Percentiles rank a stretch among this genome's conserved stretches.
These are phyloP conservation scores for Emergomyces pasteurianus DNA, from an alignment of 2,329 filamentous ascomycete genomes.

Conservation along the genomic window DNA sequence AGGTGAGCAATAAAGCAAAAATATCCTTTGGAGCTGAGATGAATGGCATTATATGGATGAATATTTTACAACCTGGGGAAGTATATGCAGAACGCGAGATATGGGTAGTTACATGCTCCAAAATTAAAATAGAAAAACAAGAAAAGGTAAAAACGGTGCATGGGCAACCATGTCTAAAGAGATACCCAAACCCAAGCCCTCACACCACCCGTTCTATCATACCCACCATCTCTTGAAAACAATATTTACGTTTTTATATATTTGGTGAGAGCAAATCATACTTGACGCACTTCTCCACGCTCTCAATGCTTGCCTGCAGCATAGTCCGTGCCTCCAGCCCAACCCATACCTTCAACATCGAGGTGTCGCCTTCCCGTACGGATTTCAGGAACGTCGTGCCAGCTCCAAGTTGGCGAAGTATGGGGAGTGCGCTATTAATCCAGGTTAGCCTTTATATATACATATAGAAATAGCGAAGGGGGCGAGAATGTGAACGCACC, in stretches of 20 bases:
- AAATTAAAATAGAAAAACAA: background rate
- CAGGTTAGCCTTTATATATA: slow-evolving; percentile 7
- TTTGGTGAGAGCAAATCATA: slow-evolving; percentile 83
- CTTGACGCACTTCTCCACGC: slow-evolving; percentile 80
- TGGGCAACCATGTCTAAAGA: background rate
- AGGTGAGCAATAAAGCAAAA: background rate
- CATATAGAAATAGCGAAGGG: background rate
- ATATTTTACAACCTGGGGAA: background rate
- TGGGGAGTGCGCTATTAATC: slow-evolving; percentile 64
- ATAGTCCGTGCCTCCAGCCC: slow-evolving; percentile 81
- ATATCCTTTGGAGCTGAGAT: background rate
- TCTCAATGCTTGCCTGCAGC: slow-evolving; percentile 79
- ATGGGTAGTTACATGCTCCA: background rate
- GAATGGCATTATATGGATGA: background rate
- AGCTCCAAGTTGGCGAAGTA: slow-evolving; percentile 74
- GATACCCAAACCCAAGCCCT: background rate
- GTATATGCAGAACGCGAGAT: background rate
- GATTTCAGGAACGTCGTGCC: slow-evolving; percentile 42
- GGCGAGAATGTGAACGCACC: slow-evolving; percentile 32
- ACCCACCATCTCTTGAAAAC: background rate
- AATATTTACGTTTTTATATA: slow-evolving; percentile 41
- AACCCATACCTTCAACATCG: slow-evolving; percentile 83
- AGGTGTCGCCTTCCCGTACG: slow-evolving; percentile 61
- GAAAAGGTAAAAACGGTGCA: background rate
- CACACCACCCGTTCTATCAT: background rate